Conservation (phyloP, 2,329 filamentous ascomycete species). For the Stagonosporopsis rhizophila region DNA sequence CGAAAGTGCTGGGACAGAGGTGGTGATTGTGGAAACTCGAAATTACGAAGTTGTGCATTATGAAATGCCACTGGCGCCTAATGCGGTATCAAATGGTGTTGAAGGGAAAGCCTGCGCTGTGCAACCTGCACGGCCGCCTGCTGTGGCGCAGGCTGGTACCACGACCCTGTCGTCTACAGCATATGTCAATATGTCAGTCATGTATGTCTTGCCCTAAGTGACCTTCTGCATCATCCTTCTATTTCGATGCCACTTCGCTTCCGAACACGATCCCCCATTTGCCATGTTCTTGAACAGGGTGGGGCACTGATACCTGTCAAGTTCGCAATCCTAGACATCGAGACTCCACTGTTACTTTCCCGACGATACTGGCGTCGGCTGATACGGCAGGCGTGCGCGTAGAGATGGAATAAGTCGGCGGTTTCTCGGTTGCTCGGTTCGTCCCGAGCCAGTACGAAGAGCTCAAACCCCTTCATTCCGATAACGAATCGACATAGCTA, state of each 20-base stretch:
- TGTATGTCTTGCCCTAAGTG: conserved; percentile 24
- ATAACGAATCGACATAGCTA: conserved; percentile 24
- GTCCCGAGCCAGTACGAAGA: conserved; percentile 36
- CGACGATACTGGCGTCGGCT: conserved; percentile 16
- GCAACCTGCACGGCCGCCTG: conserved; percentile 22
- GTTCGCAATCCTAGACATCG: conserved; percentile 21
- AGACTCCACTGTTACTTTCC: conserved; percentile 1
- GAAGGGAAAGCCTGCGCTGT: conserved; percentile 17
- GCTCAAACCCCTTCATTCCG: conserved; percentile 31
- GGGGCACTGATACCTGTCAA: conserved; percentile 35
- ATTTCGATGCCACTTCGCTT: conserved; percentile 1
- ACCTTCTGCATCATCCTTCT: conserved; percentile 9
- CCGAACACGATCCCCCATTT: background rate
- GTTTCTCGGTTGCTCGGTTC: conserved; percentile 40
- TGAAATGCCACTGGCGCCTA: conserved; percentile 3
- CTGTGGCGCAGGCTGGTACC: conserved; percentile 26
- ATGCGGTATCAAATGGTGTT: background rate
- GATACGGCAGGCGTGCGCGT: conserved; percentile 13
- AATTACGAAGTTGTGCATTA: conserved; percentile 13
- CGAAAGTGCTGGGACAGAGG: background rate
- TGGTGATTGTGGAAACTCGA: conserved; percentile 1
- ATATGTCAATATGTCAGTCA: conserved; percentile 34
- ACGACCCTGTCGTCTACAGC: conserved; percentile 21
- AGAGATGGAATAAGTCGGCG: conserved; percentile 12
- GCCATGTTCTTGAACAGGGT: background rate